Conservation (phyloP, 2,329 filamentous ascomycete genomes). For the Aspergillus proliferans region DNA sequence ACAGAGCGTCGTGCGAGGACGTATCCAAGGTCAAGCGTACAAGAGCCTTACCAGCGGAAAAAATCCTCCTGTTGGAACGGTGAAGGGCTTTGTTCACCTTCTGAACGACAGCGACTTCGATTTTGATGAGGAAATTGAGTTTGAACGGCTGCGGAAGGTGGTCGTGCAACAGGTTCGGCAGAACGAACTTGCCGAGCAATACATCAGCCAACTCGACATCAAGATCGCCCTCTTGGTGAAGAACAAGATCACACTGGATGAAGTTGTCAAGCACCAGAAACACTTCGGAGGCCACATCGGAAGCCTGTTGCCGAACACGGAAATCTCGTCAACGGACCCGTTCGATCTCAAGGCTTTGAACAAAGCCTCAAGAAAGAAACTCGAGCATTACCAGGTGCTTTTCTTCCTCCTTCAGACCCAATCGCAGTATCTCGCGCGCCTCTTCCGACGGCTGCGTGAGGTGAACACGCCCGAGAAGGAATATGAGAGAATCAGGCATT, state of each 20-base stretch:
- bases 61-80: conserved; percentile 91
- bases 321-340: conserved; percentile 81
- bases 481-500: conserved; percentile 80
- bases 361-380: conserved; percentile 89
- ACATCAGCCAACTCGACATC: conserved; percentile 96
- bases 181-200: conserved; percentile 95
- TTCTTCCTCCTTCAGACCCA: conserved; percentile 98
- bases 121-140: conserved; percentile 97
- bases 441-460: conserved; percentile 80
- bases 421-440: conserved; percentile 81
- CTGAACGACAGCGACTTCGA: conserved; percentile 98
- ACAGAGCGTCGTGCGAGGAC: conserved; percentile 90
- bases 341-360: conserved; percentile 97
- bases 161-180: conserved; percentile 96
- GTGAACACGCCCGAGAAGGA: conserved; percentile 84
- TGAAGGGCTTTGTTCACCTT: conserved; percentile 96
- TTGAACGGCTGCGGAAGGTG: conserved; percentile 87
- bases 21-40: conserved; percentile 95
- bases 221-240: conserved; percentile 97
- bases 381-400: conserved; percentile 93
- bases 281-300: conserved; percentile 89
- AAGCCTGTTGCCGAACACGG: conserved; percentile 77
- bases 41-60: conserved; percentile 94
- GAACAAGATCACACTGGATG: conserved; percentile 98
- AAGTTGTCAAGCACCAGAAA: conserved; percentile 93